A percentile compares a stretch with the other conserved stretches of the same genome.
Conservation (phyloP, 2,329 filamentous ascomycete genomes). For the Xylaria digitata region DNA sequence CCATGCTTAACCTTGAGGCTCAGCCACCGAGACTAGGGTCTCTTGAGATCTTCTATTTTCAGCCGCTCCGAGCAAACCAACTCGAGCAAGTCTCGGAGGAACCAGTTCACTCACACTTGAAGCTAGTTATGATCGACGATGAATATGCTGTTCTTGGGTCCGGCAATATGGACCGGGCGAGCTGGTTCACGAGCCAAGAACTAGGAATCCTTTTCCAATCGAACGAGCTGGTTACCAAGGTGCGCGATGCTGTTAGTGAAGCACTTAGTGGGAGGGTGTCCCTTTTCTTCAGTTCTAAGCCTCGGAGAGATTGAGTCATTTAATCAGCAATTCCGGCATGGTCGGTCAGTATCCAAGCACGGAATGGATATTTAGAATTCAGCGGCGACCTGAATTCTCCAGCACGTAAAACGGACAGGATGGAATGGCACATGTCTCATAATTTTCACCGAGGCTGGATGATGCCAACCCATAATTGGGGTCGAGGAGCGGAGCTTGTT, state of each 20-base stretch:
- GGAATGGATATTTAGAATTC: neutral
- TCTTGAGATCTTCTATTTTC: constrained; percentile 70
- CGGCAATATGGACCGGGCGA: constrained; percentile 86
- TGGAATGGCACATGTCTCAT: neutral
- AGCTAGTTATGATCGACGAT: constrained; percentile 78
- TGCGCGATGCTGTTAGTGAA: constrained; percentile 49
- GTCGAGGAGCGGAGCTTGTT: constrained; percentile 4
- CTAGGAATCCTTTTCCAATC: constrained; percentile 72
- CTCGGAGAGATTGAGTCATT: neutral
- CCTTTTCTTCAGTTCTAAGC: constrained; percentile 43
- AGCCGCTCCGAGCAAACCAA: constrained; percentile 44
- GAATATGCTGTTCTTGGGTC: constrained; percentile 77
- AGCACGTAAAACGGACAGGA: neutral
- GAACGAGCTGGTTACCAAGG: constrained; percentile 46
- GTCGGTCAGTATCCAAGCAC: neutral
- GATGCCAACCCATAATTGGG: neutral
- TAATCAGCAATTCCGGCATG: neutral
- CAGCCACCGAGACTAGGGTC: constrained; percentile 57
- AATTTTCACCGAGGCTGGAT: neutral
- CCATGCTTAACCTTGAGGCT: constrained; percentile 56
- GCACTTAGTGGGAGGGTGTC: constrained; percentile 52
- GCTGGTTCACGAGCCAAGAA: constrained; percentile 89
- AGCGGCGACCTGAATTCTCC: neutral
- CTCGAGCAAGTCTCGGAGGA: constrained; percentile 55
- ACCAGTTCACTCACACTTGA: constrained; percentile 80